Conservation (phyloP, 2,329 filamentous ascomycete genomes). For the Microdochium bolleyi region DNA sequence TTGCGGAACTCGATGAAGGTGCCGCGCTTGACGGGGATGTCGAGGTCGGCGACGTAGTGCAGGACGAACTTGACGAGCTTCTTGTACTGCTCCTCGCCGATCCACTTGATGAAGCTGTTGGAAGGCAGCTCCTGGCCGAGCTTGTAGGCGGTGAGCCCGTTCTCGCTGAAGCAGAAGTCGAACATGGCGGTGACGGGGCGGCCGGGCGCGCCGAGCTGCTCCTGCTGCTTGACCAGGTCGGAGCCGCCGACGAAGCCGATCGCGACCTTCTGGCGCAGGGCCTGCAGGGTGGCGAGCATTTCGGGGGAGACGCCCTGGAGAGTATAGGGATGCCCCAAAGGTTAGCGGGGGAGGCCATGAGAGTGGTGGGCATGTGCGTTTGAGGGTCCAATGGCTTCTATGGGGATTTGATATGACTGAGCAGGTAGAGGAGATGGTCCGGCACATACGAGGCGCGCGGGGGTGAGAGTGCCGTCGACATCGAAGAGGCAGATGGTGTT, state of each 20-base stretch:
- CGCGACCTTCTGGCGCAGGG: slow-evolving; percentile 77
- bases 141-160: slow-evolving; percentile 87
- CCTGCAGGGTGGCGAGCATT: slow-evolving; percentile 73
- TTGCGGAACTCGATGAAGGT: slow-evolving; percentile 87
- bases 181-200: slow-evolving; percentile 75
- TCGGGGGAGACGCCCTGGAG: slow-evolving; percentile 62
- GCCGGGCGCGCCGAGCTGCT: slow-evolving; percentile 71
- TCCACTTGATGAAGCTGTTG: slow-evolving; percentile 83
- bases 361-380: too few species aligned
- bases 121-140: slow-evolving; percentile 67
- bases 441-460: slow-evolving; percentile 62
- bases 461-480: slow-evolving; percentile 87
- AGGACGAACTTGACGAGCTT: slow-evolving; percentile 67
- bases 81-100: slow-evolving; percentile 81
- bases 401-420: too few species aligned
- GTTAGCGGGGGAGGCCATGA: not conserved
- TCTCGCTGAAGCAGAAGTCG: slow-evolving; percentile 97
- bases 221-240: slow-evolving; percentile 89
- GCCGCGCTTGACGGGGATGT: slow-evolving; percentile 75
- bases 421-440: too few species aligned
- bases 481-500: slow-evolving; percentile 95
- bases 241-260: slow-evolving; percentile 92
- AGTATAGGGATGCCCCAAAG: slow-evolving; percentile 8
- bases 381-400: too few species aligned
- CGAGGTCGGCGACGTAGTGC: slow-evolving; percentile 77